Percentiles rank a stretch among this genome's conserved stretches.
These are phyloP conservation scores for Solanum gracilifrons DNA, from an alignment of 257 asterid genomes.

Conservation along the genomic window DNA sequence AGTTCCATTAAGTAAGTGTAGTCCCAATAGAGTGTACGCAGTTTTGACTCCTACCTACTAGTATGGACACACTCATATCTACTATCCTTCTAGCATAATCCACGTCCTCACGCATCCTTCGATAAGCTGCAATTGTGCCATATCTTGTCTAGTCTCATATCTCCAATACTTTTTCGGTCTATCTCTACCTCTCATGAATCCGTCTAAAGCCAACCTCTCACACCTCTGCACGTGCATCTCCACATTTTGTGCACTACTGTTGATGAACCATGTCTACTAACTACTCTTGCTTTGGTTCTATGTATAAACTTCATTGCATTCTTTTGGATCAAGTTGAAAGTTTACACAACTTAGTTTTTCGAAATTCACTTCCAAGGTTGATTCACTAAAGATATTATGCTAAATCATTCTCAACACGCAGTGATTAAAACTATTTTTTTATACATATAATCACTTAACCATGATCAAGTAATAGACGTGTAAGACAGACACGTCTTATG, in stretches of 20 bases:
- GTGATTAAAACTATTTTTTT: neutral
- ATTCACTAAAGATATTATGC: neutral
- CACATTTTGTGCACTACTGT: neutral
- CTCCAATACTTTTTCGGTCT: too few relatives aligned
- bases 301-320: neutral
- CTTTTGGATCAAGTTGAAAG: neutral
- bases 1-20: neutral
- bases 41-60: neutral
- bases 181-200: neutral
- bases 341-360: neutral
- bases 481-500: neutral
- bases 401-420: neutral
- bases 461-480: neutral
- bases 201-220: neutral
- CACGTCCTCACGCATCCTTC: neutral
- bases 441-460: neutral
- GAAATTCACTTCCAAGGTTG: neutral
- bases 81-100: rapidly evolving
- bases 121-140: rapidly evolving
- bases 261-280: neutral
- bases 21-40: neutral
- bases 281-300: neutral
- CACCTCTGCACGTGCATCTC: too few relatives aligned
- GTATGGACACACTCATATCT: neutral
- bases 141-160: neutral